Evolutionary conservation across 2,329 filamentous ascomycete genomes (phyloP).

Genomic region (Fusarium pseudograminearum): DNA sequence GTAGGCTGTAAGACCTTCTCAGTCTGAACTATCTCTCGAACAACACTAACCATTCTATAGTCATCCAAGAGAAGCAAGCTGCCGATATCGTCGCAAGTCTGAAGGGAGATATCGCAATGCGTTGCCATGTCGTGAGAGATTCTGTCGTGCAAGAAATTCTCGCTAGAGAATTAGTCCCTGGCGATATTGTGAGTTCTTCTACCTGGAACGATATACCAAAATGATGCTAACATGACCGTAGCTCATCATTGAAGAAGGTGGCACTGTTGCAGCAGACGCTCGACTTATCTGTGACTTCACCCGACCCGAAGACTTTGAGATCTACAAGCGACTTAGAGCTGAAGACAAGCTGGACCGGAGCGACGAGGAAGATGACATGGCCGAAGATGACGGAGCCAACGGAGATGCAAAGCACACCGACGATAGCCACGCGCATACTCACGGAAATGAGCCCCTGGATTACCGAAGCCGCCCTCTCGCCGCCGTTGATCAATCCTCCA

Average conservation of each 20-base stretch:
- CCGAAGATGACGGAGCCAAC: slow-evolving; percentile 8
- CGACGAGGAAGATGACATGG: slow-evolving; percentile 29
- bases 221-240: neutral
- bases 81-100: slow-evolving; percentile 31
- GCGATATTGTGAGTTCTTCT: slow-evolving; percentile 26
- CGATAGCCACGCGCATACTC: neutral
- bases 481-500: slow-evolving; percentile 33
- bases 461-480: slow-evolving; percentile 25
- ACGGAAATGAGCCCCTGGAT: slow-evolving; percentile 9
- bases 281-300: slow-evolving; percentile 31
- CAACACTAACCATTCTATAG: neutral
- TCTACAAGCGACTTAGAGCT: slow-evolving; percentile 28
- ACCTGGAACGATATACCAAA: accelerated
- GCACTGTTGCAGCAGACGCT: slow-evolving; percentile 28
- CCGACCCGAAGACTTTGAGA: slow-evolving; percentile 32
- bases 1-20: slow-evolving; percentile 22
- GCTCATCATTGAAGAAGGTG: slow-evolving; percentile 34
- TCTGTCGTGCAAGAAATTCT: slow-evolving; percentile 22
- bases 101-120: slow-evolving; percentile 38
- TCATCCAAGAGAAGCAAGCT: slow-evolving; percentile 28
- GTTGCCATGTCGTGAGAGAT: slow-evolving; percentile 25
- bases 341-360: slow-evolving; percentile 33
- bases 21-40: too few species aligned
- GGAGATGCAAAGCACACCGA: neutral
- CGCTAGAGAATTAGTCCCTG: slow-evolving; percentile 18